A percentile compares a stretch with the other conserved stretches of the same genome.
Evolutionary conservation across 1,139 yeast genomes (phyloP).

Genomic region (Magnusiomyces magnusii): DNA sequence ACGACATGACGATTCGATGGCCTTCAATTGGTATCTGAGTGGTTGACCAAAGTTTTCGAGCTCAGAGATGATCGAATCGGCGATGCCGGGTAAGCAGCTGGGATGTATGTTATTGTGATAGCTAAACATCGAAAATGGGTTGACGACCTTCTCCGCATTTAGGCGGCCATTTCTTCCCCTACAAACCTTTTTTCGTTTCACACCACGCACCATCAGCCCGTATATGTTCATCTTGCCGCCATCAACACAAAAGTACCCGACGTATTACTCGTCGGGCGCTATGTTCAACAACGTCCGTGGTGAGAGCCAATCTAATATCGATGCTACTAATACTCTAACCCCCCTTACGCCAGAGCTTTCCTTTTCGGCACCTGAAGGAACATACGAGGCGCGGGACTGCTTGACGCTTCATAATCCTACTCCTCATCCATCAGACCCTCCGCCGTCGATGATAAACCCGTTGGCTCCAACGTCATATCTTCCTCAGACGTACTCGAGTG

Average conservation of each 20-base stretch:
- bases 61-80: too few relatives aligned
- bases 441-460: slow-evolving; percentile 32
- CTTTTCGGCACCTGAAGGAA: slow-evolving; percentile 30
- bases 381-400: slow-evolving; percentile 28
- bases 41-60: too few relatives aligned
- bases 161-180: not conserved
- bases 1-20: slow-evolving; percentile 66
- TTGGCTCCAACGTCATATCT: slow-evolving; percentile 31
- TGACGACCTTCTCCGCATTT: too few relatives aligned
- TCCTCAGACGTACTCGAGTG: slow-evolving; percentile 27
- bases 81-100: too few relatives aligned
- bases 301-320: slow-evolving; percentile 22
- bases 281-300: slow-evolving; percentile 4
- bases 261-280: slow-evolving; percentile 9
- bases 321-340: slow-evolving; percentile 26
- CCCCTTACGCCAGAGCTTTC: slow-evolving; percentile 20
- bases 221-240: slow-evolving; percentile 14
- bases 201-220: not conserved
- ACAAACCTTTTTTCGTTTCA: not conserved
- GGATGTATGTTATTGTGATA: not conserved
- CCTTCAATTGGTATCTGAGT: too few relatives aligned
- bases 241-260: slow-evolving; percentile 10
- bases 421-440: slow-evolving; percentile 35
- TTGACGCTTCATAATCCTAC: slow-evolving; percentile 32
- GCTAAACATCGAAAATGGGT: not conserved